Conservation (phyloP, 306 rosid species). For the Quercus wislizeni region DNA sequence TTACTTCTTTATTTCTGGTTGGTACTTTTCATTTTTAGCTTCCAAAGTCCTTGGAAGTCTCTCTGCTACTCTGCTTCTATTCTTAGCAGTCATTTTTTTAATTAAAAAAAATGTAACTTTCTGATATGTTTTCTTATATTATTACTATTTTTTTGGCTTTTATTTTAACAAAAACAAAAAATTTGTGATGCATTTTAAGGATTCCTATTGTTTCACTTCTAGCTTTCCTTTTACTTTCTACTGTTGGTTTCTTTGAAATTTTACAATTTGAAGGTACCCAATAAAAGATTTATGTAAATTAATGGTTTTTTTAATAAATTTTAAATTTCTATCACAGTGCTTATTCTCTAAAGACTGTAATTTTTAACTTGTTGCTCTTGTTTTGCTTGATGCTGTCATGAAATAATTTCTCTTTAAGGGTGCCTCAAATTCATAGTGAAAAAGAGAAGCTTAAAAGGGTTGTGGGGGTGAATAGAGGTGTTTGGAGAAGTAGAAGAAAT, state of each 20-base stretch:
- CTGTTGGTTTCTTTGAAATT: conserved; percentile 4
- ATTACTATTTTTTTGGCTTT: not conserved
- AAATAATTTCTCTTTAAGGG: conserved; percentile 21
- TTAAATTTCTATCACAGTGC: conserved; percentile 5
- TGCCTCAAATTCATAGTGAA: conserved; percentile 12
- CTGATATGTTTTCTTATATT: conserved; percentile 18
- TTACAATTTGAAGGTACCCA: not conserved
- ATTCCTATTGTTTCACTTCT: not conserved
- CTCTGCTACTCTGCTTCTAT: not conserved
- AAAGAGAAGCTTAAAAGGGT: conserved; percentile 24
- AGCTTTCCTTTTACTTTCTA: conserved; percentile 1
- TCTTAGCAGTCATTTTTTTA: conserved; percentile 12
- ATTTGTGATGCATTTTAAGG: conserved; percentile 8
- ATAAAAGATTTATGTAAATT: not conserved
- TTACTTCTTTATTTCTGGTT: conserved; percentile 7
- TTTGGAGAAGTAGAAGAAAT: not conserved
- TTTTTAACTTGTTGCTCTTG: not conserved
- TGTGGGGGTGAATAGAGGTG: not conserved
- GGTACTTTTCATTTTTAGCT: conserved; percentile 21
- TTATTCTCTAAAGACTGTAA: not conserved
- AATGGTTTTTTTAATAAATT: not conserved
- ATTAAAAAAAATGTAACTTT: conserved; percentile 19
- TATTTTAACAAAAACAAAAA: not conserved
- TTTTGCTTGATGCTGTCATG: conserved; percentile 18
- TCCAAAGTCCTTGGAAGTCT: conserved; percentile 39